A percentile compares a stretch with the other conserved stretches of the same genome.
Evolutionary conservation across 345 rosid species (phyloP).

Genomic region (Lepidium sativum): DNA sequence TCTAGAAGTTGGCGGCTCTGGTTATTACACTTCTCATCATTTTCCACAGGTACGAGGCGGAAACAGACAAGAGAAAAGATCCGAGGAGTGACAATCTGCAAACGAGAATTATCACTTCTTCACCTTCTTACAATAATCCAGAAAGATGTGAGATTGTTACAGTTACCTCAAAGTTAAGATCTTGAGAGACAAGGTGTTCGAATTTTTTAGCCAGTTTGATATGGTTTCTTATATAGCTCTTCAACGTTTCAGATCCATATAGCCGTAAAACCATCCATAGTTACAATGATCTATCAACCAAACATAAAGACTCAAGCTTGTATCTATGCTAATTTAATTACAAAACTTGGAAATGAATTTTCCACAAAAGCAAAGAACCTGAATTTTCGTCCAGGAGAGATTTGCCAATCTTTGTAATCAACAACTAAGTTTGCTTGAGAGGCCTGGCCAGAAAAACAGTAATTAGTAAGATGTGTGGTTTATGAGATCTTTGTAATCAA

Average conservation of each 20-base stretch:
- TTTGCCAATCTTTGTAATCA: conserved; percentile 95
- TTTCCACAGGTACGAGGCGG: conserved; percentile 37
- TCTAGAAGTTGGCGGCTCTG: conserved; percentile 56
- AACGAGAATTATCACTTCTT: background rate
- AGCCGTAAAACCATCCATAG: conserved; percentile 86
- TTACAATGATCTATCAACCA: conserved; percentile 62
- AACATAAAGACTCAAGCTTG: background rate
- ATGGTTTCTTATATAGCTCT: conserved; percentile 67
- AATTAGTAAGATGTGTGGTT: background rate
- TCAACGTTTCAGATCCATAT: conserved; percentile 69
- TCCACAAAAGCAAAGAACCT: conserved; percentile 36
- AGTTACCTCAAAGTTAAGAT: conserved; percentile 83
- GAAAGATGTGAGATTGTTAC: background rate
- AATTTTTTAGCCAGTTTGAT: conserved; percentile 57
- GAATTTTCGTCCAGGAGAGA: conserved; percentile 91
- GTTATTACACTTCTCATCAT: conserved; percentile 40
- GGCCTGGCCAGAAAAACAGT: conserved; percentile 34
- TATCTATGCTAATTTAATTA: background rate
- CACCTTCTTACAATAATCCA: background rate
- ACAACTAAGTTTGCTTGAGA: conserved; percentile 77
- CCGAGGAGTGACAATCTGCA: conserved; percentile 67
- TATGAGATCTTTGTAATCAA: background rate
- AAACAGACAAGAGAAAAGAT: conserved; percentile 75
- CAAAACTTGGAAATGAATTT: background rate
- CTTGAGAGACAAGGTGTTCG: conserved; percentile 51